Base-by-base conservation (phyloP, 306 rosid genomes). In the Prunus persica region DNA sequence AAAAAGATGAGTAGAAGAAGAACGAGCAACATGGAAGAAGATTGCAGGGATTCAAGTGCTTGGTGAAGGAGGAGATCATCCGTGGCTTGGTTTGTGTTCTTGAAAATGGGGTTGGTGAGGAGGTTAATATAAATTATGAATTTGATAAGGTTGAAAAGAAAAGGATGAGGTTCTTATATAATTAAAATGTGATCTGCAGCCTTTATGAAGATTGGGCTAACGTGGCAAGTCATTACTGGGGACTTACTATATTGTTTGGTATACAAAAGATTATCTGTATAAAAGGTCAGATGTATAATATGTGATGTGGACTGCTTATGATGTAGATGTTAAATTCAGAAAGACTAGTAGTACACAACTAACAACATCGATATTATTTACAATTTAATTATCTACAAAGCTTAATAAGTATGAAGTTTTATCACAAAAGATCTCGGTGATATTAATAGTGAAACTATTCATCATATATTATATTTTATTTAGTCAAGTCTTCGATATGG, bases 361-460 rank as follows among this genome's bases (percentile, higher is more conserved):
- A n/a, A n/a, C n/a, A n/a, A n/a, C n/a, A n/a, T n/a, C n/a, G n/a
- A 34, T 34, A 5, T 34, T 5, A 0, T 34, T 0, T 0, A 0
- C 0, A 34, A 34, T 2, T 34, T 34, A 34, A 34, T 0, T 0
- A 5, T 6, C 8, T 34, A 5, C 0, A 34, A 34, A 34, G 8
- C 1, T 0, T 0, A 34, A 0, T 34, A 34, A 0, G 0, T 34
- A 0, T 34, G 2, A 1, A 34, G 41, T 34, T 34, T 34, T 34
- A 34, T 34, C 8, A 34, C 2, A 34, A 34, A 34, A 34, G 0
- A 0, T 0, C 0, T 34, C 6, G 0, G 41, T 34, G 8, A 34
- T 34, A 34, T 34, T 34, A 34, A 2, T 34, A 34, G 0, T 34
- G 0, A 0, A 34, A 34, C 2, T 0, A 1, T 34, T 5, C 8